Evolutionary conservation across 1,284 basidiomycete species (phyloP), one percentile per base, ranked within the genome.

Genomic region (Sporisorium graminicola): DNA sequence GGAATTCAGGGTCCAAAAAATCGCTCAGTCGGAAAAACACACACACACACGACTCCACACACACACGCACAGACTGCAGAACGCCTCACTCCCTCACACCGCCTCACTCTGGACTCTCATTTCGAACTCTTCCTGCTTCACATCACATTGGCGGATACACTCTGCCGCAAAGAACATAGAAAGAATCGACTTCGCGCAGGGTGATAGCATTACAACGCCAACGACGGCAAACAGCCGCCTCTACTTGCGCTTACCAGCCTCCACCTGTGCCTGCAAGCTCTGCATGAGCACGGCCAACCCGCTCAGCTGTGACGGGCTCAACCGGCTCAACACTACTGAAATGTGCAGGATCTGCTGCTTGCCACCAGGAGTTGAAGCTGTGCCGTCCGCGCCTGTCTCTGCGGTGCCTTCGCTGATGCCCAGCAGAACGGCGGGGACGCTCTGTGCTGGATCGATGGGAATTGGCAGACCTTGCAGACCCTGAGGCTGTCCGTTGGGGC

Each of bases 271-370:
- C 66, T 85, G 83, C 27, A 85, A 58, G 24, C 71, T 74, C 65
- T 83, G 80, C 83, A 85, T 84, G 12, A 85, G 37, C 14, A 74
- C 68, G 1, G 83, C 83, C 18, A 85, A 57, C 9, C 82, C 81
- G 37, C 74, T 76, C 44, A 85, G 69, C 68, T 85, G 83, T 12
- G 65, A 62, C 9, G 82, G 78, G n/a, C 65, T 77, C 53, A 85
- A 58, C 51, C 76, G 79, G 50, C 78, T 78, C n/a, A 85, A 55
- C 24, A 84, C 78, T 20, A 85, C 82, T 35, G 78, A 80, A 16
- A 85, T 61, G 54, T 85, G 80, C 43, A 85, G 50, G 42, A 82
- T 82, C 64, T 83, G 80, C 60, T 74, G 69, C 52, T 69, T 77
- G 16, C 47, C 72, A 24, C 49, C 51, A 18, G 37, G 37, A 16